phyloP scores from a whole-genome alignment of 2,329 filamentous ascomycete genomes.

The Fusarium solani-melongenae region DNA sequence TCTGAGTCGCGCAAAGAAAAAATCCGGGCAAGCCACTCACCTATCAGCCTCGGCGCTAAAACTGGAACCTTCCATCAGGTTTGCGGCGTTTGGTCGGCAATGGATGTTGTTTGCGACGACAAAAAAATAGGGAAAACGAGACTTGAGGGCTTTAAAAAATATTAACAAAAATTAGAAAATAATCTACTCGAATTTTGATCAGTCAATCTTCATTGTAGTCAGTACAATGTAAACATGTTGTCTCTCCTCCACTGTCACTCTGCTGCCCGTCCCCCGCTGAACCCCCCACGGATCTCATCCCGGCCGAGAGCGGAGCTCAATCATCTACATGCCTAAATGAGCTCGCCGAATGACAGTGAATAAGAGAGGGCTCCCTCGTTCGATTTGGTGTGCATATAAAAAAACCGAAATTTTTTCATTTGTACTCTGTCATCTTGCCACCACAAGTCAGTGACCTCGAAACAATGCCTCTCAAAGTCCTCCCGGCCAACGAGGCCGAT shows the following conservation, averaged over 20 bases:
- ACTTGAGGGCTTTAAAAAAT: neutral
- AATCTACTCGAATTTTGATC: neutral
- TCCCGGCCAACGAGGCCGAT: conserved; percentile 50
- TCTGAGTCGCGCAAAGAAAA: conserved; percentile 25
- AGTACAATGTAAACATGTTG: neutral
- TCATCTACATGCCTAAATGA: conserved; percentile 30
- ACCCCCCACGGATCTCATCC: conserved; percentile 9
- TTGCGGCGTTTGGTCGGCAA: neutral
- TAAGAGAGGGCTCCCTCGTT: neutral
- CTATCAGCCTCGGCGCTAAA: conserved; percentile 15
- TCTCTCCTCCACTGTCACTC: neutral
- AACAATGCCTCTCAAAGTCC: conserved; percentile 53
- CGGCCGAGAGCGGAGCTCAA: conserved; percentile 19
- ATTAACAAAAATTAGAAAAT: neutral
- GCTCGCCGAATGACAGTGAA: conserved; percentile 35
- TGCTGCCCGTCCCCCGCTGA: conserved; percentile 9
- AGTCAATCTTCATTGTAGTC: neutral
- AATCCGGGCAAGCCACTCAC: neutral
- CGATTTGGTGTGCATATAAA: neutral
- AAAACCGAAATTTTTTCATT: neutral
- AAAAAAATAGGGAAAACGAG: neutral
- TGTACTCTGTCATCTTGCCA: neutral
- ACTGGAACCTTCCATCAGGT: conserved; percentile 23
- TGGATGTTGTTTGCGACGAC: neutral
- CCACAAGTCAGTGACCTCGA: neutral